These are phyloP conservation scores for Aspergillus fumigatiaffinis DNA, from an alignment of 2,329 filamentous ascomycete genomes.

Conservation along the genomic window DNA sequence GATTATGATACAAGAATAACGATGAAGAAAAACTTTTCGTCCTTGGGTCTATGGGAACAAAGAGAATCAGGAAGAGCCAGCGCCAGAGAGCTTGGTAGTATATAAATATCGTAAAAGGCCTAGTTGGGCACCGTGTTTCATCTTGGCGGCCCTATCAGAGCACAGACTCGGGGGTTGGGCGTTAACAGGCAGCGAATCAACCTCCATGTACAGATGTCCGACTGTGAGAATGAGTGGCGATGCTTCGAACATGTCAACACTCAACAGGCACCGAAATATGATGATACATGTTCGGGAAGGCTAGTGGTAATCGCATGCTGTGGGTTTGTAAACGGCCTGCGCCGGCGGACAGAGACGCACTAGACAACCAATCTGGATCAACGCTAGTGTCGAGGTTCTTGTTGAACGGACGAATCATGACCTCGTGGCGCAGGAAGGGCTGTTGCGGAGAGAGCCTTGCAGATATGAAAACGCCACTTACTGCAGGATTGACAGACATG, in stretches of 20 bases:
- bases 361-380: neutral
- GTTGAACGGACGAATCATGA: neutral
- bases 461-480: neutral
- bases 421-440: neutral
- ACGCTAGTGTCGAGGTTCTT: neutral
- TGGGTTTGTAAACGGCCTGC: neutral
- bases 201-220: constrained; percentile 5
- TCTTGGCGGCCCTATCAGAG: constrained; percentile 19
- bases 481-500: neutral
- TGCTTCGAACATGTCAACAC: constrained; percentile 12
- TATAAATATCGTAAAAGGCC: constrained; percentile 12
- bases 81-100: constrained; percentile 8
- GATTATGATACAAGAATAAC: neutral
- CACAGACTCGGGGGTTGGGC: constrained; percentile 17
- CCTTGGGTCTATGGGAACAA: neutral
- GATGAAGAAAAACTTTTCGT: neutral
- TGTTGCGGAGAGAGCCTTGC: neutral
- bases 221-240: constrained; percentile 9
- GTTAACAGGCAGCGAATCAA: constrained; percentile 20
- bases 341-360: neutral
- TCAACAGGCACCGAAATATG: constrained; percentile 11
- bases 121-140: constrained; percentile 20
- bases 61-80: neutral
- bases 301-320: neutral
- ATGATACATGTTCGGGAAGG: constrained; percentile 2